phyloP scores from a whole-genome alignment of 208 protist genomes.

The Leishmania amazonensis region DNA sequence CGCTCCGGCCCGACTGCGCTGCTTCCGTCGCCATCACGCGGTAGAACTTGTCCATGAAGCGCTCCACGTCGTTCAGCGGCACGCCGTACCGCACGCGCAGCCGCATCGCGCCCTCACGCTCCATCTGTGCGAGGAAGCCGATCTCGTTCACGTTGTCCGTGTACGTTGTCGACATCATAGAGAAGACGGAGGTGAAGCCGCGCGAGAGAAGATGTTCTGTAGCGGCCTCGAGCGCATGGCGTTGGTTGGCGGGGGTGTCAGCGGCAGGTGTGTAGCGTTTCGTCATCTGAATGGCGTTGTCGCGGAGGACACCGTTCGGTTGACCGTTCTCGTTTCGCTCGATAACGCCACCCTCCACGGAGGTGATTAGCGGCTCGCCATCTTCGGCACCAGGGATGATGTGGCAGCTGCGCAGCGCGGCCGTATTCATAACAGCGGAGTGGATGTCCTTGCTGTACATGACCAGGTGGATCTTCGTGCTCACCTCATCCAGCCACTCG shows the following conservation, averaged over 20 bases:
- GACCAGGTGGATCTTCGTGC: conserved; percentile 40
- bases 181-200: conserved; percentile 58
- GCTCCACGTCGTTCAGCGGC: conserved; percentile 28
- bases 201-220: conserved; percentile 34
- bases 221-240: conserved; percentile 22
- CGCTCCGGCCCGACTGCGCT: conserved; percentile 10
- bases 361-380: conserved; percentile 37
- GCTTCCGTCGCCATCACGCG: conserved; percentile 24
- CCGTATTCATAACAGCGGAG: conserved; percentile 55
- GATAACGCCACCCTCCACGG: conserved; percentile 37
- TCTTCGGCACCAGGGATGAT: conserved; percentile 45
- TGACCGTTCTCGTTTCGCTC: conserved; percentile 40
- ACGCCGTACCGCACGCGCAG: conserved; percentile 49
- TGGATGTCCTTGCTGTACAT: conserved; percentile 64
- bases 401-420: conserved; percentile 43
- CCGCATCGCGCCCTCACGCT: conserved; percentile 35
- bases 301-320: conserved; percentile 63
- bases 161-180: conserved; percentile 53
- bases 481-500: conserved; percentile 62
- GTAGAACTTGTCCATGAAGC: conserved; percentile 38
- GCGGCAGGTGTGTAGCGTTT: conserved; percentile 27
- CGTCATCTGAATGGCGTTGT: conserved; percentile 49
- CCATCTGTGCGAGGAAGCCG: conserved; percentile 34
- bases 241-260: conserved; percentile 27
- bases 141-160: conserved; percentile 44